phyloP scores from a whole-genome alignment of 2,329 filamentous ascomycete species.

The Pseudocercospora fuligena region DNA sequence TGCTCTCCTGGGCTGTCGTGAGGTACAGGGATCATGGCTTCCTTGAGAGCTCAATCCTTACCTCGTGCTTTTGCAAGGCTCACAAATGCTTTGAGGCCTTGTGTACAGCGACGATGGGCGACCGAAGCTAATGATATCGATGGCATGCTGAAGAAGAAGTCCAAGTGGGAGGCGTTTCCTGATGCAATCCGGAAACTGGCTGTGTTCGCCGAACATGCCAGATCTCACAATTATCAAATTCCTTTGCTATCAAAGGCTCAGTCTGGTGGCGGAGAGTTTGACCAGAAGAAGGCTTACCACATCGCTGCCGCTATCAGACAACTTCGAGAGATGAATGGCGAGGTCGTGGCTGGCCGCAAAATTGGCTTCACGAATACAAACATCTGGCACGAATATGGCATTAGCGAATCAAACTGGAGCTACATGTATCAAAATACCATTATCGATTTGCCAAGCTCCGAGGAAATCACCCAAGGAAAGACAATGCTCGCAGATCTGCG shows the following conservation, averaged over 20 bases:
- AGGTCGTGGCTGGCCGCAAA: conserved; percentile 28
- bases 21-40: conserved; percentile 13
- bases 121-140: conserved; percentile 29
- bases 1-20: not conserved
- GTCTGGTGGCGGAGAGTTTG: conserved; percentile 18
- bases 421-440: conserved; percentile 33
- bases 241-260: conserved; percentile 31
- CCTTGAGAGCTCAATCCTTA: not conserved
- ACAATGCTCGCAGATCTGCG: conserved; percentile 26
- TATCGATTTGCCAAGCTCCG: conserved; percentile 24
- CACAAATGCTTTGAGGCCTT: not conserved
- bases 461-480: conserved; percentile 25
- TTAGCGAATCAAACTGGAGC: conserved; percentile 27
- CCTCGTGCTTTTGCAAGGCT: not conserved
- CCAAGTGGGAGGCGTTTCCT: conserved; percentile 27
- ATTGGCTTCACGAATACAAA: conserved; percentile 30
- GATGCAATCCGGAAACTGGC: conserved; percentile 29
- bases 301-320: conserved; percentile 31
- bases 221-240: conserved; percentile 31
- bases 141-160: conserved; percentile 30
- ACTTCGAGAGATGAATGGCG: conserved; percentile 33
- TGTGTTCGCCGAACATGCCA: conserved; percentile 31
- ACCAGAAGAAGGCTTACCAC: conserved; percentile 30
- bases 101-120: conserved; percentile 11
- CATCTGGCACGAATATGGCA: conserved; percentile 29